Conservation (phyloP, 1,284 basidiomycete species). For the Malassezia brasiliensis region DNA sequence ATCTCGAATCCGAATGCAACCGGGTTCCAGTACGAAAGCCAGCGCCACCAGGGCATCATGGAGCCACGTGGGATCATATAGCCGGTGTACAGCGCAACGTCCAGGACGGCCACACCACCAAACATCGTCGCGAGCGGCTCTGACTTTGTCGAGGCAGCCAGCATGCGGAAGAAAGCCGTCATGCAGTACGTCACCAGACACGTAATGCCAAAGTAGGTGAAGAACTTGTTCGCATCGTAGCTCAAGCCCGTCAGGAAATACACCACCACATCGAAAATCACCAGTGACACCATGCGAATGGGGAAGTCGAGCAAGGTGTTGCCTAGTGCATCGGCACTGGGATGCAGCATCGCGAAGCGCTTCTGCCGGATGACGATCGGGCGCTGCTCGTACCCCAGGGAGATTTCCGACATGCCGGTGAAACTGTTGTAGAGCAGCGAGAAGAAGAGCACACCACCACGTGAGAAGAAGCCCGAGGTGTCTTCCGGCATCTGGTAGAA, state of each 20-base stretch:
- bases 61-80: conserved; percentile 59
- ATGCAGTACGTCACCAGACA: conserved; percentile 45
- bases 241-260: conserved; percentile 60
- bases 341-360: conserved; percentile 50
- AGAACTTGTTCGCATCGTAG: conserved; percentile 51
- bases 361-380: conserved; percentile 60
- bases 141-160: conserved; percentile 42
- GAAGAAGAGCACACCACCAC: conserved; percentile 38
- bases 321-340: conserved; percentile 54
- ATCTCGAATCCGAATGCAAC: conserved; percentile 36
- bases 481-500: conserved; percentile 52
- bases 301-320: conserved; percentile 64
- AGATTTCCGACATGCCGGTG: conserved; percentile 56
- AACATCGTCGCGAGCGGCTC: conserved; percentile 38
- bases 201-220: conserved; percentile 34
- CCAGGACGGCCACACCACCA: conserved; percentile 56
- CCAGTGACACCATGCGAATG: conserved; percentile 55
- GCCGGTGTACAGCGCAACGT: conserved; percentile 60
- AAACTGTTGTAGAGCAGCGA: conserved; percentile 40
- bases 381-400: conserved; percentile 58
- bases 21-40: conserved; percentile 40
- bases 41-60: conserved; percentile 38
- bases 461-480: conserved; percentile 33
- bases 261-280: conserved; percentile 56
- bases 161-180: conserved; percentile 51